phyloP scores from a whole-genome alignment of 257 asterid genomes.

The Parsonsia alboflavescens region DNA sequence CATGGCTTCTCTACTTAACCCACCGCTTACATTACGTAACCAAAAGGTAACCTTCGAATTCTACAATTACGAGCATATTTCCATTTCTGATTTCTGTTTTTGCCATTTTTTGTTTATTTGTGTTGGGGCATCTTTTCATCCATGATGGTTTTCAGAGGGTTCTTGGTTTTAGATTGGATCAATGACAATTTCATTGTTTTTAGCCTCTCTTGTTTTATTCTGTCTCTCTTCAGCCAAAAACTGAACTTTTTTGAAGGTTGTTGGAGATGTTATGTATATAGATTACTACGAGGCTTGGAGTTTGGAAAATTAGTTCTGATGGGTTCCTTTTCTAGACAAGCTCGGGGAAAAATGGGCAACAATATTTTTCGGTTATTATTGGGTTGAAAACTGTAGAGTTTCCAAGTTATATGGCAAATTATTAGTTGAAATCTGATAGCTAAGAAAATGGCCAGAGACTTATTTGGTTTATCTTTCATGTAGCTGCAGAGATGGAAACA shows the following conservation, averaged over 20 bases:
- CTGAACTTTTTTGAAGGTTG: background rate
- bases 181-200: background rate
- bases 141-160: background rate
- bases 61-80: background rate
- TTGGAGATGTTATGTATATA: background rate
- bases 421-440: background rate
- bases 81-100: background rate
- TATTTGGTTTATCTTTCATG: background rate
- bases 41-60: slow-evolving; percentile 40
- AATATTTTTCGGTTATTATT: background rate
- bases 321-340: background rate
- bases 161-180: background rate
- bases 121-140: background rate
- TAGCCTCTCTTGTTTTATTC: background rate
- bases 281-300: background rate
- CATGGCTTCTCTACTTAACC: slow-evolving; percentile 64
- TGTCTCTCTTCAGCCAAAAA: background rate
- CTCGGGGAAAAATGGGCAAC: background rate
- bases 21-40: slow-evolving; percentile 38
- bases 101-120: background rate
- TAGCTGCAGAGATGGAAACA: background rate
- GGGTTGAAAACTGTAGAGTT: background rate
- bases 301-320: background rate
- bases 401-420: background rate
- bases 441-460: background rate